Evolutionary conservation across 305 asterid genomes (phyloP).

Genomic region (Fraxinus sp.): DNA sequence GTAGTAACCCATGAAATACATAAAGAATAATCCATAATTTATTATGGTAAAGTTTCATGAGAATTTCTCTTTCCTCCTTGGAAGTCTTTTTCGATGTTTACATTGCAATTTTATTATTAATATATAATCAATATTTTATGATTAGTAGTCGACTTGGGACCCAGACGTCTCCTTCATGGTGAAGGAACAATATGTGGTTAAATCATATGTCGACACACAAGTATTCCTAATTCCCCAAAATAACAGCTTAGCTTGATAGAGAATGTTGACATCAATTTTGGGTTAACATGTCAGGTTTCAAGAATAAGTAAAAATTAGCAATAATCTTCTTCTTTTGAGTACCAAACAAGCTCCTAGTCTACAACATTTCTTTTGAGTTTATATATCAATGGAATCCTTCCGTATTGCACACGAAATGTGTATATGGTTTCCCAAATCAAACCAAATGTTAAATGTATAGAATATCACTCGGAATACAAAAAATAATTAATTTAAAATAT

Average conservation of each 20-base stretch:
- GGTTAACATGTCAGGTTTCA: background rate
- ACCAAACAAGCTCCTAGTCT: background rate
- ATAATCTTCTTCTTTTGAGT: background rate
- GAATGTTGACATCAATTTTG: conserved; percentile 7
- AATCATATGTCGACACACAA: background rate
- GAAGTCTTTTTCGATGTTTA: conserved; percentile 35
- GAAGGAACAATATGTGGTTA: conserved; percentile 13
- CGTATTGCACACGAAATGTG: background rate
- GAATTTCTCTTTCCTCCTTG: conserved; percentile 38
- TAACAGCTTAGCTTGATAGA: conserved; percentile 16
- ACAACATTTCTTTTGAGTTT: background rate
- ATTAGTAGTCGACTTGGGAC: too few species aligned
- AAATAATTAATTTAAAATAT: too few species aligned
- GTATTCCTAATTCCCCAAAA: background rate
- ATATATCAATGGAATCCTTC: background rate
- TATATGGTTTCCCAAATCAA: too few species aligned
- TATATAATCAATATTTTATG: too few species aligned
- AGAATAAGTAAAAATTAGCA: conserved; percentile 13
- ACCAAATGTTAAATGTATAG: too few species aligned
- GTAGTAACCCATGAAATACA: too few species aligned
- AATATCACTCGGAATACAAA: too few species aligned
- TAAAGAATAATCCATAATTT: too few species aligned
- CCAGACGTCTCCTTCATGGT: conserved; percentile 28
- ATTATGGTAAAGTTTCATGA: conserved; percentile 37
- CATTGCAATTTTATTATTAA: conserved; percentile 10